Evolutionary conservation across 208 protist species (phyloP).

Genomic region (Kentomonas sorsogonicus): DNA sequence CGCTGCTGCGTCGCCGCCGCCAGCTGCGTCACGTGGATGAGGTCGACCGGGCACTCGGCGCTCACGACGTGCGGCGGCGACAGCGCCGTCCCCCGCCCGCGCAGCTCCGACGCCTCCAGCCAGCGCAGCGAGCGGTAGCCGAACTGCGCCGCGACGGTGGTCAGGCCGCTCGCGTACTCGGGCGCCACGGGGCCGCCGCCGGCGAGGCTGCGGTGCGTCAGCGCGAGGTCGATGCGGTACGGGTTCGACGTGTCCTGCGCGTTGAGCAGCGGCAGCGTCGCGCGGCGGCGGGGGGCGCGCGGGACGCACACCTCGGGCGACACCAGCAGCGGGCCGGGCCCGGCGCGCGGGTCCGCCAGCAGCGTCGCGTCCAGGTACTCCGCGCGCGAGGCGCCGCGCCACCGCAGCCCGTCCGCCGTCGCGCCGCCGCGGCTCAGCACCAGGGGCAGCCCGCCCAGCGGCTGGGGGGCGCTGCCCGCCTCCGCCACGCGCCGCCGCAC

Average conservation of each 20-base stretch:
- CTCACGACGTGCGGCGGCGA: constrained; percentile 34
- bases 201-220: constrained; percentile 43
- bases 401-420: constrained; percentile 7
- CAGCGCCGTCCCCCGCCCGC: background rate
- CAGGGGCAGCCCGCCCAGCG: background rate
- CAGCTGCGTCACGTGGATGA: constrained; percentile 67
- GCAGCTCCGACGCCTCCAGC: constrained; percentile 24
- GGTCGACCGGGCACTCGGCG: constrained; percentile 20
- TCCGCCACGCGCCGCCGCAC: background rate
- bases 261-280: constrained; percentile 43
- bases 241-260: constrained; percentile 81
- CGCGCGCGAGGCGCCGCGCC: constrained; percentile 18
- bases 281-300: background rate
- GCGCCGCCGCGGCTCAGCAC: constrained; percentile 2
- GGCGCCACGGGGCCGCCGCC: constrained; percentile 21
- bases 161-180: constrained; percentile 42
- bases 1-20: constrained; percentile 18
- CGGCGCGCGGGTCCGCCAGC: background rate
- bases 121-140: constrained; percentile 64
- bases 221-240: constrained; percentile 47
- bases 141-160: constrained; percentile 73
- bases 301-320: constrained; percentile 13
- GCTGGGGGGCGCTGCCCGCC: background rate
- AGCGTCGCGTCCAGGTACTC: constrained; percentile 41
- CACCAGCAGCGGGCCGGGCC: constrained; percentile 10